Percentiles rank a stretch among this genome's conserved stretches.
phyloP scores from a whole-genome alignment of 169 alveolate genomes.

The Ichthyophthirius multifiliis region DNA sequence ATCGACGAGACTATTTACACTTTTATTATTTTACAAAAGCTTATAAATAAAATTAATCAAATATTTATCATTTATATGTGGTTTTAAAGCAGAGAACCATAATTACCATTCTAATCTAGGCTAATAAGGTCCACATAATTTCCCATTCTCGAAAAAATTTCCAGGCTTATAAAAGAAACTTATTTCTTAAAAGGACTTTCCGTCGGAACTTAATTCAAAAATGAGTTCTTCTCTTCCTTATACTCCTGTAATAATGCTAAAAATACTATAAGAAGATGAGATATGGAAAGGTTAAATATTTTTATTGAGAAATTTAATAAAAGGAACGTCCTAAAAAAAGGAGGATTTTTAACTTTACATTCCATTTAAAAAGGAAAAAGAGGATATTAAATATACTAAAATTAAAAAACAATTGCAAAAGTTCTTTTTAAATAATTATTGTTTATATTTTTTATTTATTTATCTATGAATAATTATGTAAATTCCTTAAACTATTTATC shows the following conservation, averaged over 20 bases:
- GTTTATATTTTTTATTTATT: too few species aligned
- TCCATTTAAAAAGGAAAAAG: conserved; percentile 12
- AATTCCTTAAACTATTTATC: too few species aligned
- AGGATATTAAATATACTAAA: conserved; percentile 8
- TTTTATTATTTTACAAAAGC: conserved; percentile 15
- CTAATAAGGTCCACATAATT: conserved; percentile 57
- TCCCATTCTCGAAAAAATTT: conserved; percentile 11
- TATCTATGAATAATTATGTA: too few species aligned
- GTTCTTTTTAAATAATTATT: too few species aligned
- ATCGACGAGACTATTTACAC: conserved; percentile 1
- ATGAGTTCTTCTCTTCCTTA: conserved; percentile 72
- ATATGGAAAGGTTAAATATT: conserved; percentile 19
- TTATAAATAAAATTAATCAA: conserved; percentile 28
- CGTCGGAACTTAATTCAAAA: conserved; percentile 51
- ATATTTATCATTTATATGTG: conserved; percentile 23
- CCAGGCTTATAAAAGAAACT: conserved; percentile 59
- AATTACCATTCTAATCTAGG: conserved; percentile 77
- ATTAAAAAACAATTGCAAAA: too few species aligned
- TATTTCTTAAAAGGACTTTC: background rate
- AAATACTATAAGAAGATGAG: too few species aligned
- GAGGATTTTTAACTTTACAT: background rate
- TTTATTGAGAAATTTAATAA: background rate
- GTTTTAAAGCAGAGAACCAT: conserved; percentile 63
- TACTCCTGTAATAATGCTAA: conserved; percentile 78
- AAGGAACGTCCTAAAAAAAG: background rate